Evolutionary conservation across 108 stramenopile species (phyloP), one percentile per base, ranked within the genome.

Genomic region (Fragilariopsis cylindrus): DNA sequence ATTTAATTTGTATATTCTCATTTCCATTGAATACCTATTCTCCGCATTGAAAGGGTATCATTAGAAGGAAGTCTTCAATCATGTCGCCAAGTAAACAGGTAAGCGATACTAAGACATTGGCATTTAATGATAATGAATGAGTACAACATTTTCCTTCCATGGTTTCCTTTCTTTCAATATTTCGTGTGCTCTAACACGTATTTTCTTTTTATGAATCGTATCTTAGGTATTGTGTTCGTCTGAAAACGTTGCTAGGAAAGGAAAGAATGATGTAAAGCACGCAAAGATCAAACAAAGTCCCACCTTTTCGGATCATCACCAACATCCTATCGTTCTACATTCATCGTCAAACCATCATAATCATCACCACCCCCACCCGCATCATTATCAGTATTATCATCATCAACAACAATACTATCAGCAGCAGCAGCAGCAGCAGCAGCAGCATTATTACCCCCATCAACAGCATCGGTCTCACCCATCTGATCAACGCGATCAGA

Each of bases 191-290:
- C 58, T 60, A 9, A 60, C 58, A 60, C 3, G 7, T 9, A 40
- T 41, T 60, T 15, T 30, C 9, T 60, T 11, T 42, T 43, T 2
- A 16, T 50, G 48, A 19, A 48, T n/a, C n/a, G 12, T 53, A n/a
- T 53, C 19, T n/a, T 68, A 79, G 72, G 67, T 79, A 50, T 57
- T 79, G 16, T 50, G 68, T 8, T 79, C 78, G 46, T 79, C 78
- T 44, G 65, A 66, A 65, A 78, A 78, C 41, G 54, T 67, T 57
- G 48, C 77, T 9, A 48, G 40, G 49, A 68, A 48, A 68, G 67
- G 43, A 52, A 68, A 19, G 9, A 68, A 48, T 52, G 49, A 68
- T 50, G 46, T 21, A n/a, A 52, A 15, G 39, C 50, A 48, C 16
- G 15, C 12, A n/a, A 68, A 52, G 12, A 68, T 50, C 67, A 68